Evolutionary conservation across 768 basidiomycete species (phyloP).

Genomic region (Podaxis sp.): DNA sequence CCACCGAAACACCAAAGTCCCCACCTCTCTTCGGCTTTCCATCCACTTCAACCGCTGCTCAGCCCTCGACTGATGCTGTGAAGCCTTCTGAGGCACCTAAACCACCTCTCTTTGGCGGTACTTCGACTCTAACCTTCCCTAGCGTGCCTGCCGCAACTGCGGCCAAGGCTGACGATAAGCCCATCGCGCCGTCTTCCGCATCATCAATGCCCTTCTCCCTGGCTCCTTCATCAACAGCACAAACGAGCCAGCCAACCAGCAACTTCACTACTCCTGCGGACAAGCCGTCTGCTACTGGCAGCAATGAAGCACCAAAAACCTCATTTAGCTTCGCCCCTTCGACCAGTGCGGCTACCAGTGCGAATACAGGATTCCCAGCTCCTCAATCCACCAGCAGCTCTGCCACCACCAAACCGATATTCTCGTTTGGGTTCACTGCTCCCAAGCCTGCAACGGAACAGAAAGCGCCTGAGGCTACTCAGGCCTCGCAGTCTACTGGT

Average conservation of each 20-base stretch:
- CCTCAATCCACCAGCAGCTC: not conserved
- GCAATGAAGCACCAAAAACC: conserved; percentile 1
- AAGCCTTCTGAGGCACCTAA: conserved; percentile 15
- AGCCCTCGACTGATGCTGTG: not conserved
- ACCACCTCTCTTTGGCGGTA: not conserved
- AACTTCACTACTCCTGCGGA: conserved; percentile 13
- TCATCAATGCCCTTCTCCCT: conserved; percentile 17
- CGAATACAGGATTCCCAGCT: not conserved
- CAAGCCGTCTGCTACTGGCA: conserved; percentile 12
- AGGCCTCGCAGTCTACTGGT: not conserved
- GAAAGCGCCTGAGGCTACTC: not conserved
- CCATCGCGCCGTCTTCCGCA: conserved; percentile 10
- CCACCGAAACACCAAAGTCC: not conserved
- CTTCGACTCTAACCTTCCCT: not conserved
- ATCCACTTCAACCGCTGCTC: not conserved
- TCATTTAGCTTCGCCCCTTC: conserved; percentile 17
- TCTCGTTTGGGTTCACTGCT: conserved; percentile 19
- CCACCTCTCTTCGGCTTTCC: not conserved
- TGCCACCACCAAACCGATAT: conserved; percentile 18
- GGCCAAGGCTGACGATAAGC: not conserved
- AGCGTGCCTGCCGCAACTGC: not conserved
- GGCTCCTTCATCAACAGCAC: conserved; percentile 3
- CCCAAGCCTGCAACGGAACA: not conserved
- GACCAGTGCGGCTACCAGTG: conserved; percentile 7
- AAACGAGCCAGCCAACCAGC: not conserved